These are phyloP conservation scores for Hypoxylon sp. DNA, from an alignment of 2,329 filamentous ascomycete species.

Conservation along the genomic window DNA sequence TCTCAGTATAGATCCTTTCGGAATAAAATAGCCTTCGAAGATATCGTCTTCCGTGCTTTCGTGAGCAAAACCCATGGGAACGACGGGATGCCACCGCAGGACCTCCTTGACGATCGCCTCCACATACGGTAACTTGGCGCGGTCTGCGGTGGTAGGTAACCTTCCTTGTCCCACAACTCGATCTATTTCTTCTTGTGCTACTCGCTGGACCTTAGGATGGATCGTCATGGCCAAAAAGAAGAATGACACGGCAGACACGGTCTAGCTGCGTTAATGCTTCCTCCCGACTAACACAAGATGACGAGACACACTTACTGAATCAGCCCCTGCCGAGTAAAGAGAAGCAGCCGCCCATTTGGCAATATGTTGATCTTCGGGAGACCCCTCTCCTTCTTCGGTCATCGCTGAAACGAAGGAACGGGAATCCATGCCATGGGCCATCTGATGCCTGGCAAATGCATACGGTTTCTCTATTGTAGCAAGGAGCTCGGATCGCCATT, in stretches of 20 bases:
- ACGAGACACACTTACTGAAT: constrained; percentile 36
- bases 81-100: constrained; percentile 41
- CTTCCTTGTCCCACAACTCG: constrained; percentile 43
- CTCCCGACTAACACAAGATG: neutral
- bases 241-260: constrained; percentile 49
- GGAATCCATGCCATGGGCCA: constrained; percentile 23
- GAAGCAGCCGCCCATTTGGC: constrained; percentile 36
- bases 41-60: constrained; percentile 29
- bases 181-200: constrained; percentile 47
- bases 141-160: constrained; percentile 40
- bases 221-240: constrained; percentile 60
- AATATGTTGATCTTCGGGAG: constrained; percentile 20
- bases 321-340: constrained; percentile 37
- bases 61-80: constrained; percentile 48
- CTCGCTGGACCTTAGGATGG: constrained; percentile 55
- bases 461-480: constrained; percentile 34
- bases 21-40: constrained; percentile 17
- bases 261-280: constrained; percentile 43
- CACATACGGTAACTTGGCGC: constrained; percentile 40
- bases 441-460: constrained; percentile 35
- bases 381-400: constrained; percentile 8
- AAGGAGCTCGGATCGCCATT: constrained; percentile 23
- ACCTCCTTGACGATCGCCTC: constrained; percentile 41
- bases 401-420: constrained; percentile 32
- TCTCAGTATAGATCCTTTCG: constrained; percentile 12